phyloP scores from a whole-genome alignment of 176 grass and related monocot genomes.

The Bromus sterilis region DNA sequence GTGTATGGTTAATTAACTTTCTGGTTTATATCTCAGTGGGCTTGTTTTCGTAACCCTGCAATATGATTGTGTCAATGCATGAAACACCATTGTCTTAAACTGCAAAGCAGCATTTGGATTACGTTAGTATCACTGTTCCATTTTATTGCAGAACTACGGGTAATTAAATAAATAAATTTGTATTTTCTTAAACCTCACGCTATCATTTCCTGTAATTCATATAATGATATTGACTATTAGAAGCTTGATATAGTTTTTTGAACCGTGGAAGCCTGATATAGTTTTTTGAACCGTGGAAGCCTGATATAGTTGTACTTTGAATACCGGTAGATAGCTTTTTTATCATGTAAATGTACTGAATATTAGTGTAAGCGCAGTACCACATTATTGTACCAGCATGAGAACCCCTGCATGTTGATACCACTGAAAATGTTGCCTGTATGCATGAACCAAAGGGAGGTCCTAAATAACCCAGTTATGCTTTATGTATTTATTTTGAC shows the following conservation, averaged over 20 bases:
- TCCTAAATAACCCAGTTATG: background rate
- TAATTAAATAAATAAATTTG: background rate
- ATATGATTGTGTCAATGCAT: background rate
- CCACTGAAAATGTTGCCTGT: background rate
- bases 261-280: background rate
- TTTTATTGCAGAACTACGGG: background rate
- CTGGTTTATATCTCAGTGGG: background rate
- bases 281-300: background rate
- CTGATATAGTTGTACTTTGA: background rate
- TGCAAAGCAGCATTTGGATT: conserved; percentile 7
- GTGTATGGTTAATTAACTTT: background rate
- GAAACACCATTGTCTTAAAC: background rate
- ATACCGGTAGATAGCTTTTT: background rate
- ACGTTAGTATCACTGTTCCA: background rate
- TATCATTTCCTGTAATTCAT: background rate
- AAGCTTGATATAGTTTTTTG: background rate
- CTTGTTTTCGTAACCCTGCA: background rate
- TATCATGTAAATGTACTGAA: background rate
- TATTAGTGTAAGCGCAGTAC: background rate
- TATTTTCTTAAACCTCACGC: background rate
- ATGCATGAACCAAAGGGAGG: background rate
- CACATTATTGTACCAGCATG: background rate
- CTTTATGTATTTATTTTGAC: conserved; percentile 14
- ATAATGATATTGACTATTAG: background rate
- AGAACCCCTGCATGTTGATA: background rate